Conservation (phyloP, 345 rosid genomes). For the Physaria fendleri region DNA sequence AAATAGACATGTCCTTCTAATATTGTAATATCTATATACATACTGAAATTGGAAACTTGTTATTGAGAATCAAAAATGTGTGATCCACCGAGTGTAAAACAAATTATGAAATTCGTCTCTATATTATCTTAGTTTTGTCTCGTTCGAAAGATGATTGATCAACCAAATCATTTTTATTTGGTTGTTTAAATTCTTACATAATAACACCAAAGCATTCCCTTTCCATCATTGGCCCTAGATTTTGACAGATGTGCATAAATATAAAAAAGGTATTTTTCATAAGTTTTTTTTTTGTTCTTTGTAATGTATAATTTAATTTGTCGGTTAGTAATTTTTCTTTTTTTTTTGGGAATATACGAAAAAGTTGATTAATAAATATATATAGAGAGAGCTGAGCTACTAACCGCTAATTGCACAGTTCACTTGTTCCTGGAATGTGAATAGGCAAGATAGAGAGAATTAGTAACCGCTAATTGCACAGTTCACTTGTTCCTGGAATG, state of each 20-base stretch:
- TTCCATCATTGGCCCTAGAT: neutral
- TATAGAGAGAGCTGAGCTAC: neutral
- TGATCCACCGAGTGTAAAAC: neutral
- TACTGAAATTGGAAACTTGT: neutral
- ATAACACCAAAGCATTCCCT: neutral
- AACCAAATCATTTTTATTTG: neutral
- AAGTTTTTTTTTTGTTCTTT: neutral
- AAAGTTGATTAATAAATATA: neutral
- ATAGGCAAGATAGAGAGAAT: neutral
- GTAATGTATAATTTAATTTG: neutral
- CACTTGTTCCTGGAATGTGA: constrained; percentile 1
- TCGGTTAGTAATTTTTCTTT: constrained; percentile 20
- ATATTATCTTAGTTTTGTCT: neutral
- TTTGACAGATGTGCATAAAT: neutral
- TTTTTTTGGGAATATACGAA: neutral
- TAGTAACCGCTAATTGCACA: constrained; percentile 3
- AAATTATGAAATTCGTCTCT: neutral
- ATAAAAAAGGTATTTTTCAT: neutral
- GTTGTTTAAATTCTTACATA: neutral
- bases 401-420: neutral
- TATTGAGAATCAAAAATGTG: neutral
- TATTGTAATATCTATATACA: neutral
- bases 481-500: neutral
- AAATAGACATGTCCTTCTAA: neutral
- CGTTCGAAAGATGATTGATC: neutral